Percentiles rank a stretch among this genome's conserved stretches.
Evolutionary conservation across 257 asterid species (phyloP).

Genomic region (Nicotiana attenuata): DNA sequence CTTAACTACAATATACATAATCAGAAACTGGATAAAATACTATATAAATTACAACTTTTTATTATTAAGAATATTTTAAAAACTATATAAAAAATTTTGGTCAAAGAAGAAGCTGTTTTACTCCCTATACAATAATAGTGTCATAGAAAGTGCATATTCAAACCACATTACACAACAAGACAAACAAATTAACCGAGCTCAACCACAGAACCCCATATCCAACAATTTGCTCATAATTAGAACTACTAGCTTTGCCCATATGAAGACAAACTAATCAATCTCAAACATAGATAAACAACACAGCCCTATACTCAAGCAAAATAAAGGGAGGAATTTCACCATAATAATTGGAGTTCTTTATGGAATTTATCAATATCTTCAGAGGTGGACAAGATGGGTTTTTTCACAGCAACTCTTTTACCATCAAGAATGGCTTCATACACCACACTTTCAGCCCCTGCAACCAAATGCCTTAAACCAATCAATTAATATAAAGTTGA

Average conservation of each 20-base stretch:
- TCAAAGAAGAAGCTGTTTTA: background rate
- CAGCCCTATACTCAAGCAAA: background rate
- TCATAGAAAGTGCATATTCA: background rate
- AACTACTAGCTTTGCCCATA: background rate
- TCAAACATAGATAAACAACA: background rate
- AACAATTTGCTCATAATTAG: background rate
- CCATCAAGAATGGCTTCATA: constrained; percentile 65
- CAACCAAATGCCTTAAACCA: background rate
- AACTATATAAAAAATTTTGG: background rate
- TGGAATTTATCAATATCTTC: constrained; percentile 74
- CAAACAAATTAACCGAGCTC: background rate
- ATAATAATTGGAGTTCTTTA: constrained; percentile 67
- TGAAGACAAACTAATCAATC: background rate
- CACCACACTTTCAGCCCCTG: constrained; percentile 92
- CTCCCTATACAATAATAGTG: background rate
- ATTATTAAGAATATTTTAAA: background rate
- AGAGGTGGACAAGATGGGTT: constrained; percentile 77
- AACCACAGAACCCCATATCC: background rate
- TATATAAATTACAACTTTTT: background rate
- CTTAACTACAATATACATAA: background rate
- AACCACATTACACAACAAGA: background rate
- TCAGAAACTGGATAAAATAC: background rate
- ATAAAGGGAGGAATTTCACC: constrained; percentile 16
- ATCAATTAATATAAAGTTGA: background rate
- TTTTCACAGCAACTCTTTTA: constrained; percentile 69